Conservation (phyloP, 1,284 basidiomycete genomes). For the Naganishia cerealis region DNA sequence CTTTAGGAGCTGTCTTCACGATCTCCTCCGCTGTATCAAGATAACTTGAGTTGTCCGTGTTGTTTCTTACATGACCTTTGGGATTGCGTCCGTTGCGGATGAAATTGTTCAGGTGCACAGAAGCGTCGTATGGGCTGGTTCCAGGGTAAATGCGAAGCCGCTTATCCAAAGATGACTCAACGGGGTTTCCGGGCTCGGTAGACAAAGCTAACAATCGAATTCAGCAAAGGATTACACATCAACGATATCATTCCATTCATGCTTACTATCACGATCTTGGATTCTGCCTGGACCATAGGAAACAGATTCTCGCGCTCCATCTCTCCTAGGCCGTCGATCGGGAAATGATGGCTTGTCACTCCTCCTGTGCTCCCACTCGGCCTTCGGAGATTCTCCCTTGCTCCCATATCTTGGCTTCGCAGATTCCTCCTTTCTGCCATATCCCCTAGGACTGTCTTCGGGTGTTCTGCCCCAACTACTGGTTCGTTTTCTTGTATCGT, state of each 20-base stretch:
- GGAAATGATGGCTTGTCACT: not conserved
- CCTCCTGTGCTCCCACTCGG: not conserved
- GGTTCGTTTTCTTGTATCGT: not conserved
- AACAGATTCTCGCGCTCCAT: not conserved
- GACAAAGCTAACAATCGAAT: not conserved
- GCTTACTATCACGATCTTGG: not conserved
- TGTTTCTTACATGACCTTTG: not conserved
- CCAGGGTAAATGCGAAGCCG: constrained; percentile 21
- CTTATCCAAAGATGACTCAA: constrained; percentile 3
- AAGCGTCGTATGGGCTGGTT: constrained; percentile 23
- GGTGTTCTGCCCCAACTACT: not conserved
- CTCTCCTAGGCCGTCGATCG: not conserved
- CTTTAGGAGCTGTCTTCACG: constrained; percentile 38
- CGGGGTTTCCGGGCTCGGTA: not conserved
- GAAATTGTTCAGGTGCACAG: constrained; percentile 22
- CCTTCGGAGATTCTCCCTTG: not conserved
- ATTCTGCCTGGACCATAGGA: not conserved
- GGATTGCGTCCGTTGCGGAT: constrained; percentile 10
- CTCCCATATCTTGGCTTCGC: not conserved
- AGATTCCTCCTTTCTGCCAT: not conserved
- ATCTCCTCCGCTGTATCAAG: constrained; percentile 34
- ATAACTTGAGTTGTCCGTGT: not conserved
- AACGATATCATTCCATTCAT: not conserved
- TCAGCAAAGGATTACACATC: not conserved
- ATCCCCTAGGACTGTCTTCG: not conserved